These are phyloP conservation scores for Huntiella moniliformis DNA, from an alignment of 2,329 filamentous ascomycete species.

Conservation along the genomic window DNA sequence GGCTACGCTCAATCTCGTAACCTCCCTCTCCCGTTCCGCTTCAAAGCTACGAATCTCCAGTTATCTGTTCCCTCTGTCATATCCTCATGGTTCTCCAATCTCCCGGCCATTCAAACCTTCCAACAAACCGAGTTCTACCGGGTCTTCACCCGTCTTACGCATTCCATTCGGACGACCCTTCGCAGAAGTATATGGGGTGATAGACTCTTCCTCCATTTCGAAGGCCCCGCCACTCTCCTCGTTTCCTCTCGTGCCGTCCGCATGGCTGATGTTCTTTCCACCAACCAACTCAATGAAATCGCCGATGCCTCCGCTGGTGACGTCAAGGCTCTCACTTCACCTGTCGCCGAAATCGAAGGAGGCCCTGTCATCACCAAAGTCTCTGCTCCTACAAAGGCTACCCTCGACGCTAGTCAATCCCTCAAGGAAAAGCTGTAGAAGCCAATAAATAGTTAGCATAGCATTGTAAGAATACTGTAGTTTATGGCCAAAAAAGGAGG, in stretches of 20 bases:
- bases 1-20: conserved; percentile 66
- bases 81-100: conserved; percentile 44
- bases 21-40: conserved; percentile 66
- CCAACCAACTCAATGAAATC: conserved; percentile 73
- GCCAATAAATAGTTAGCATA: too few species aligned
- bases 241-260: conserved; percentile 73
- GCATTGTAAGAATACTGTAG: too few species aligned
- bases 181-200: conserved; percentile 85
- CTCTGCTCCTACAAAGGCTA: too few species aligned
- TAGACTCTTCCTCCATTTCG: conserved; percentile 75
- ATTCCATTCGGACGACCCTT: conserved; percentile 54
- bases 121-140: conserved; percentile 57
- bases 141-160: conserved; percentile 42
- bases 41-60: conserved; percentile 53
- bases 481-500: too few species aligned
- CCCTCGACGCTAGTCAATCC: too few species aligned
- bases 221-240: conserved; percentile 68
- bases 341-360: too few species aligned
- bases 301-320: conserved; percentile 62
- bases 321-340: conserved; percentile 28
- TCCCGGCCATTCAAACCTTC: conserved; percentile 56
- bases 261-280: conserved; percentile 58
- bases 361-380: too few species aligned
- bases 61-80: conserved; percentile 60
- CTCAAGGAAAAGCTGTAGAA: too few species aligned